phyloP scores from a whole-genome alignment of 257 asterid genomes.

The Ligustrum vulgare region DNA sequence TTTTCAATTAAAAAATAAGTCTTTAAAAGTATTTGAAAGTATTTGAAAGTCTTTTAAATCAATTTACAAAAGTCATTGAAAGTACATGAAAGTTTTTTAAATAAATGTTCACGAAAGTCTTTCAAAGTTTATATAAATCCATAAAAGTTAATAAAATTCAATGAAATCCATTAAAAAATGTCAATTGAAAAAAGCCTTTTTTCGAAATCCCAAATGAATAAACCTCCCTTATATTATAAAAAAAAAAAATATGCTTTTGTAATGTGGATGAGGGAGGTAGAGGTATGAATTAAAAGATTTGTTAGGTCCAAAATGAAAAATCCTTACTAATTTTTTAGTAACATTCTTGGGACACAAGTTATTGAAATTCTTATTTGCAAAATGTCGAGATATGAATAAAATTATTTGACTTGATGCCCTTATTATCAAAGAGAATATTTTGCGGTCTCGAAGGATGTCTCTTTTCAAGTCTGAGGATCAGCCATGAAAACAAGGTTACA shows the following conservation, averaged over 20 bases:
- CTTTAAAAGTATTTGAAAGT: too few species aligned
- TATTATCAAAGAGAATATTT: conserved; percentile 61
- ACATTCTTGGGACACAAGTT: background rate
- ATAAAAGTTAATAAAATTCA: too few species aligned
- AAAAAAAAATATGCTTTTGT: background rate
- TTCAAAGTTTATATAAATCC: too few species aligned
- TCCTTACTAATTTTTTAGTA: background rate
- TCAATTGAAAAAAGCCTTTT: too few species aligned
- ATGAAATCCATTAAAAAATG: too few species aligned
- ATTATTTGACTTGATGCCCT: conserved; percentile 37
- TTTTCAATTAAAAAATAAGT: too few species aligned
- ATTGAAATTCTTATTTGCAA: background rate
- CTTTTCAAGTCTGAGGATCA: conserved; percentile 49
- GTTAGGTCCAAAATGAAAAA: background rate
- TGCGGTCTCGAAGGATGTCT: conserved; percentile 66
- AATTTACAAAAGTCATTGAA: too few species aligned
- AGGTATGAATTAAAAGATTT: background rate
- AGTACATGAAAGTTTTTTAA: too few species aligned
- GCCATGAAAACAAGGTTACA: conserved; percentile 14
- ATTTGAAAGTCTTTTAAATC: too few species aligned
- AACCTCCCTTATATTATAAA: too few species aligned
- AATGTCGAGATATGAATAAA: conserved; percentile 10
- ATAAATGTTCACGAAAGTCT: too few species aligned
- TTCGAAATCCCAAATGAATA: too few species aligned
- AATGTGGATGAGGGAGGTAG: background rate